phyloP scores from a whole-genome alignment of 257 asterid genomes.

The Scutellaria galericulata region DNA sequence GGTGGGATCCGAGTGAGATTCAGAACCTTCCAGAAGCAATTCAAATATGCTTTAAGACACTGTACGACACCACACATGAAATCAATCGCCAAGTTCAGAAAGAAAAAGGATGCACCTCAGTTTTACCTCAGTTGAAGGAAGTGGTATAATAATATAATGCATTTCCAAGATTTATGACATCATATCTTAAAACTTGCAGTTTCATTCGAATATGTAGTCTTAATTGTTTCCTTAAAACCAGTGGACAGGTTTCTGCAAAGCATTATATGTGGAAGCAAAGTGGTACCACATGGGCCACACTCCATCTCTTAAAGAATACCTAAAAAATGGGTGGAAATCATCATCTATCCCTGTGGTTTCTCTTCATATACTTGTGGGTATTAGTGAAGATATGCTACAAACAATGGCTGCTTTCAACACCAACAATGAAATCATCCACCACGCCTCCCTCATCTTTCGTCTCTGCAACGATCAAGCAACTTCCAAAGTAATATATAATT shows the following conservation, averaged over 20 bases:
- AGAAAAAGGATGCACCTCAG: constrained; percentile 51
- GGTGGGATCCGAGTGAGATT: constrained; percentile 59
- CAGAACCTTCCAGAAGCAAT: constrained; percentile 57
- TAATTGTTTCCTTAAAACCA: constrained; percentile 23
- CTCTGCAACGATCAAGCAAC: constrained; percentile 71
- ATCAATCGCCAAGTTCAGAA: constrained; percentile 49
- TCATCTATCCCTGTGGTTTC: constrained; percentile 61
- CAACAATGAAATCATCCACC: constrained; percentile 42
- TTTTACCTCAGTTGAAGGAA: constrained; percentile 48
- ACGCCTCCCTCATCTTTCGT: constrained; percentile 52
- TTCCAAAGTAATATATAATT: constrained; percentile 44
- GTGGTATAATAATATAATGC: constrained; percentile 35
- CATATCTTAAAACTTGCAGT: too few relatives aligned
- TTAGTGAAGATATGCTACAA: constrained; percentile 27
- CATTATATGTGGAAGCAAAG: constrained; percentile 57
- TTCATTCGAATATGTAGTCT: too few relatives aligned
- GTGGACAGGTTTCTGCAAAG: constrained; percentile 65
- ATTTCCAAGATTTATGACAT: not conserved
- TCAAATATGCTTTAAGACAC: constrained; percentile 47
- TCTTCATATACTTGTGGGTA: constrained; percentile 47
- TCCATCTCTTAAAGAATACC: constrained; percentile 57
- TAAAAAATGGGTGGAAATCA: constrained; percentile 58
- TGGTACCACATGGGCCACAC: constrained; percentile 49
- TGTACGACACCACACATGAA: constrained; percentile 46
- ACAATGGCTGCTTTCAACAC: constrained; percentile 26